Evolutionary conservation across 2,329 filamentous ascomycete species (phyloP).

Genomic region (Xylaria sp.): DNA sequence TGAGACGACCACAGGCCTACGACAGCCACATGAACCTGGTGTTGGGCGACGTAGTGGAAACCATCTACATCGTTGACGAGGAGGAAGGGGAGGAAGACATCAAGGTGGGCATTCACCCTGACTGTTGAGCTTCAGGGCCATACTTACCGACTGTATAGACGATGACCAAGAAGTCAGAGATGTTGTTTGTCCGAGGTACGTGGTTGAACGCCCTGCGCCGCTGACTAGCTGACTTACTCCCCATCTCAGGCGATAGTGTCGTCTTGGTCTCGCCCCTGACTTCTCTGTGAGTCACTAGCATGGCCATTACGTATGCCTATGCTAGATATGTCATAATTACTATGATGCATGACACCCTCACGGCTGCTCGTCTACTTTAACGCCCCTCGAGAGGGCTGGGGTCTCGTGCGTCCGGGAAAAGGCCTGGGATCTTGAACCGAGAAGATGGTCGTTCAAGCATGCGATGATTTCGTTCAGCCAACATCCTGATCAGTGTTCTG

Average conservation of each 20-base stretch:
- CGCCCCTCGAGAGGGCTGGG: neutral
- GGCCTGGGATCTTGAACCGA: neutral
- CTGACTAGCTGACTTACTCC: slow-evolving; percentile 10
- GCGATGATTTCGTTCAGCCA: neutral
- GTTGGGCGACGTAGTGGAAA: slow-evolving; percentile 93
- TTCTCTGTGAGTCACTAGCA: slow-evolving; percentile 13
- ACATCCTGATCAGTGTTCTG: neutral
- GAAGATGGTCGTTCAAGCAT: neutral
- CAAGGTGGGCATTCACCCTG: slow-evolving; percentile 49
- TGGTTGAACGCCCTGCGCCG: slow-evolving; percentile 11
- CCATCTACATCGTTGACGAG: slow-evolving; percentile 88
- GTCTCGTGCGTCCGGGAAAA: neutral
- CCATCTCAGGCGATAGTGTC: slow-evolving; percentile 17
- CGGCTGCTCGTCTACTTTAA: neutral
- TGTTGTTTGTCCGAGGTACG: slow-evolving; percentile 94
- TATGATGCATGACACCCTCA: neutral
- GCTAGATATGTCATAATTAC: neutral
- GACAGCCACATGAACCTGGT: slow-evolving; percentile 98
- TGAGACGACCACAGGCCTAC: slow-evolving; percentile 64
- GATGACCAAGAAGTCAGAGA: slow-evolving; percentile 93
- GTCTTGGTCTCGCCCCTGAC: slow-evolving; percentile 19
- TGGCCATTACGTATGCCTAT: neutral
- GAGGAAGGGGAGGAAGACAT: slow-evolving; percentile 74
- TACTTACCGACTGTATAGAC: slow-evolving; percentile 50
- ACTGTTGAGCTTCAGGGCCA: neutral